phyloP scores from a whole-genome alignment of 495 filamentous ascomycete species.

The Penicillium pulvis region DNA sequence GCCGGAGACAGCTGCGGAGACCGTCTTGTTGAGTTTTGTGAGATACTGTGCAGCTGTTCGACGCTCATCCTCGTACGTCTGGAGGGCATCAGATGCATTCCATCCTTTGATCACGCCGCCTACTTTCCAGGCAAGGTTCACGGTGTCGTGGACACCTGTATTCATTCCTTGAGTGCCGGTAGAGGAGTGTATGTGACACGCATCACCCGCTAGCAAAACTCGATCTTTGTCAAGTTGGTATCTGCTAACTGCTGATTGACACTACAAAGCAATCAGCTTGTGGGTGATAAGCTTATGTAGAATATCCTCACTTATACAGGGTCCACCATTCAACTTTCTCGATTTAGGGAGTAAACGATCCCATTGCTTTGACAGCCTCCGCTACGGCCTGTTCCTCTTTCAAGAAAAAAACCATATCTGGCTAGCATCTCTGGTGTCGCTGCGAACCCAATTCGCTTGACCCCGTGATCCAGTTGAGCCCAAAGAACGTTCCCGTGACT shows the following conservation, averaged over 20 bases:
- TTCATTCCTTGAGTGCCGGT: conserved; percentile 55
- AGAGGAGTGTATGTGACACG: conserved; percentile 50
- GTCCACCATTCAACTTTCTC: conserved; percentile 58
- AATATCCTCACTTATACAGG: conserved; percentile 15
- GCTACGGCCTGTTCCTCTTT: conserved; percentile 29
- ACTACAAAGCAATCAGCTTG: conserved; percentile 33
- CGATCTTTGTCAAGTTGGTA: conserved; percentile 40
- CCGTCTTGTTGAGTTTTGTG: conserved; percentile 48
- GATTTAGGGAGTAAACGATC: conserved; percentile 47
- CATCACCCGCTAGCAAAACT: conserved; percentile 51
- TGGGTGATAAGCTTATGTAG: too few species aligned
- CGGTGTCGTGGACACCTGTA: conserved; percentile 51
- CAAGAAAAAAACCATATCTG: conserved; percentile 31
- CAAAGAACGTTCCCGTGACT: conserved; percentile 56
- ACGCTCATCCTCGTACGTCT: conserved; percentile 47
- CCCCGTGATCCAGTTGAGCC: conserved; percentile 50
- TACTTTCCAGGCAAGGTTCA: conserved; percentile 54
- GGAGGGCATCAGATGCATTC: conserved; percentile 31
- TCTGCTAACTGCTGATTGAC: conserved; percentile 56
- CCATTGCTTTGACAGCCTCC: conserved; percentile 49
- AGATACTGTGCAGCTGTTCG: conserved; percentile 42
- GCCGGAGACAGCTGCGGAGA: background rate
- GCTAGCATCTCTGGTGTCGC: conserved; percentile 48
- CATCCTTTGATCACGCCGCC: conserved; percentile 38
- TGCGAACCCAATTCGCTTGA: conserved; percentile 43